phyloP scores from a whole-genome alignment of 2,329 filamentous ascomycete genomes.

The Colletotrichum siamense region DNA sequence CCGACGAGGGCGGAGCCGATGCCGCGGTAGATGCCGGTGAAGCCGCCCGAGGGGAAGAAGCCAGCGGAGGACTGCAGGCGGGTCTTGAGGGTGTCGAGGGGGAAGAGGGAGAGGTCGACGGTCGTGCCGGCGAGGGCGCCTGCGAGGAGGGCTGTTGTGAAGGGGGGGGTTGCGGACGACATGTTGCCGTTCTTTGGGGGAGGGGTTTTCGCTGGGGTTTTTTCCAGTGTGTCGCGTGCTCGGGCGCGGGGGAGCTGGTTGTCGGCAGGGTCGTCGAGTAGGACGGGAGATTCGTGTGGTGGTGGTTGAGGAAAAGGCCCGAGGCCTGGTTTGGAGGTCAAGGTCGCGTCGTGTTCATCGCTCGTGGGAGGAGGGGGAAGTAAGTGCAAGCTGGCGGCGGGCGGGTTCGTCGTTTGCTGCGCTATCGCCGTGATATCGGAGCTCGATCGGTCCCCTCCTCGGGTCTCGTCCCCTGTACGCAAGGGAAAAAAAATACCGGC shows the following conservation, averaged over 20 bases:
- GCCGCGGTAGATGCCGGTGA: constrained; percentile 91
- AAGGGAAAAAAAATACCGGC: not conserved
- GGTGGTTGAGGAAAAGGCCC: not conserved
- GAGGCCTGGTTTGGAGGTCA: not conserved
- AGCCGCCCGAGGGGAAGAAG: constrained; percentile 85
- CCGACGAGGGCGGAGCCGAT: constrained; percentile 89
- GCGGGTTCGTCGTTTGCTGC: not conserved
- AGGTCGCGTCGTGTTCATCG: not conserved
- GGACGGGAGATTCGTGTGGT: not conserved
- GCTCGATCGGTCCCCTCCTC: constrained; percentile 8
- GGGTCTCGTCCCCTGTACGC: not conserved
- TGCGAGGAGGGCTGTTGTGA: constrained; percentile 71
- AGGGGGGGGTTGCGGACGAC: constrained; percentile 38
- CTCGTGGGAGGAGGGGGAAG: not conserved
- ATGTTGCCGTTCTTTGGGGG: not conserved
- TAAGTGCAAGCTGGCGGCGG: not conserved
- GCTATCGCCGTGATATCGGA: constrained; percentile 5
- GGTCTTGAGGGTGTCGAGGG: constrained; percentile 98
- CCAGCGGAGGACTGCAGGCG: constrained; percentile 84
- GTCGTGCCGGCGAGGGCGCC: constrained; percentile 93
- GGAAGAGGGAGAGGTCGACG: constrained; percentile 95
- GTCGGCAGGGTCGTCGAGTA: not conserved
- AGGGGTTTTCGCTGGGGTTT: not conserved
- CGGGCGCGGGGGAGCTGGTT: not conserved
- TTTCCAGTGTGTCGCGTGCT: not conserved